These are phyloP conservation scores for Monosporascus ibericus DNA, from an alignment of 2,329 filamentous ascomycete species.

Conservation along the genomic window DNA sequence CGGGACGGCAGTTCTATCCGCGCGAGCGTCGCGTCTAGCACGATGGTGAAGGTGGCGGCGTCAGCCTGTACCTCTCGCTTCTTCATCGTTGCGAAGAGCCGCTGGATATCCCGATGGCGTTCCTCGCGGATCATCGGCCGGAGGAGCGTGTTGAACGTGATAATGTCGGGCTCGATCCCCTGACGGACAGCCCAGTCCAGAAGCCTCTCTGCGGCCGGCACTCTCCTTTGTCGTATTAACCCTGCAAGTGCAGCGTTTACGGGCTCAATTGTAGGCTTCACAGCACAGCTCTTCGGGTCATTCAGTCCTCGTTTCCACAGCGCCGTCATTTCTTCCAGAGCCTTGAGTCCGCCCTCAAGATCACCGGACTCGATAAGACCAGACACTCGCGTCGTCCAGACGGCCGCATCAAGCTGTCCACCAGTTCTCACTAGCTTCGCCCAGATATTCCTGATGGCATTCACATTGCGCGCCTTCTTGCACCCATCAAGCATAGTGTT, in stretches of 20 bases:
- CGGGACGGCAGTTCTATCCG: slow-evolving; percentile 26
- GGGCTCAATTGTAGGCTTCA: slow-evolving; percentile 56
- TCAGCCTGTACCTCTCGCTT: slow-evolving; percentile 50
- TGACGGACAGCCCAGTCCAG: slow-evolving; percentile 54
- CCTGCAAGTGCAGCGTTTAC: slow-evolving; percentile 67
- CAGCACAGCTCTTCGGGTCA: slow-evolving; percentile 30
- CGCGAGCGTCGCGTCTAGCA: slow-evolving; percentile 55
- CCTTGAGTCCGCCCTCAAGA: slow-evolving; percentile 50
- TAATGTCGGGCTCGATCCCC: slow-evolving; percentile 49
- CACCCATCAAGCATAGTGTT: slow-evolving; percentile 69
- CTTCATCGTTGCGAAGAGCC: slow-evolving; percentile 55
- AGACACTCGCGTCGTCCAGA: slow-evolving; percentile 67
- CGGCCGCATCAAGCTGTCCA: slow-evolving; percentile 53
- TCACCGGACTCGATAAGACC: slow-evolving; percentile 54
- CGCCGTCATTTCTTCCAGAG: slow-evolving; percentile 60
- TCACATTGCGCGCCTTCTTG: slow-evolving; percentile 49
- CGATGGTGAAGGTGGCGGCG: slow-evolving; percentile 65
- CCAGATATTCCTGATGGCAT: slow-evolving; percentile 64
- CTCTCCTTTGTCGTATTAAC: slow-evolving; percentile 45
- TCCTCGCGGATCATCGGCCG: slow-evolving; percentile 47
- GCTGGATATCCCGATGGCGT: slow-evolving; percentile 40
- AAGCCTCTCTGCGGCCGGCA: slow-evolving; percentile 44
- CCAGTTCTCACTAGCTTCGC: slow-evolving; percentile 50
- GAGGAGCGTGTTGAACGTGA: slow-evolving; percentile 67
- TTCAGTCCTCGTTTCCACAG: slow-evolving; percentile 45